These are phyloP conservation scores for Pisolithus tinctorius DNA, from an alignment of 768 basidiomycete species.

Conservation along the genomic window DNA sequence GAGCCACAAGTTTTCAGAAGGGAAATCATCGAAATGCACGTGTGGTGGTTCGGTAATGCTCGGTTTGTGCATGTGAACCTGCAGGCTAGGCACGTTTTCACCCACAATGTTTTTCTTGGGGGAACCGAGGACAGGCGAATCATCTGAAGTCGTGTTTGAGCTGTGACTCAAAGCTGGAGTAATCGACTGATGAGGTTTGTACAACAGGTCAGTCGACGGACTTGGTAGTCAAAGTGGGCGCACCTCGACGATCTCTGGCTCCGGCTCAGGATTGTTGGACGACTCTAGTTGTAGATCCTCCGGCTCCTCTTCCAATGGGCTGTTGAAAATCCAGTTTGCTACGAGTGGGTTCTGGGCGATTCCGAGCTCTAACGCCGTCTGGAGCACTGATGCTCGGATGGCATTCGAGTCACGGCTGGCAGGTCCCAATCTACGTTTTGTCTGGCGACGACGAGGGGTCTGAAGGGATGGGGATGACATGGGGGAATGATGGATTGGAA, in stretches of 20 bases:
- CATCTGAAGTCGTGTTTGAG: conserved; percentile 38
- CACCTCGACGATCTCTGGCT: conserved; percentile 24
- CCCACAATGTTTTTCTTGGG: conserved; percentile 13
- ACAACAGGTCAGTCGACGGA: conserved; percentile 2
- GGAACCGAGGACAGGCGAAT: conserved; percentile 29
- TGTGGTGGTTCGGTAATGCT: conserved; percentile 24
- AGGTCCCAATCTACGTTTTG: conserved; percentile 7
- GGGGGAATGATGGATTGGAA: conserved; percentile 7
- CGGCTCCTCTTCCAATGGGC: conserved; percentile 50
- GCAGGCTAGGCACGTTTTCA: conserved; percentile 10
- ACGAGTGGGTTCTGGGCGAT: conserved; percentile 52
- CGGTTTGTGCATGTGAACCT: conserved; percentile 21
- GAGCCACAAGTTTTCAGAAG: conserved; percentile 23
- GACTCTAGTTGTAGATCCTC: conserved; percentile 31
- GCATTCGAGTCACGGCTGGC: conserved; percentile 46
- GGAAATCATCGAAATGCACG: conserved; percentile 26
- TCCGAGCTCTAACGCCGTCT: conserved; percentile 65
- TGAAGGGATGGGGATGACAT: conserved; percentile 18
- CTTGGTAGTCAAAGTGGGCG: conserved; percentile 4
- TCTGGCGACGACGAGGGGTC: conserved; percentile 22
- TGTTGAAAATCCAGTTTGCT: conserved; percentile 68
- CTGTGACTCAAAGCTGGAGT: conserved; percentile 33
- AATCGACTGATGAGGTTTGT: conserved; percentile 13
- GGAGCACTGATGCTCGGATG: conserved; percentile 67
- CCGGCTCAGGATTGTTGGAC: conserved; percentile 6